phyloP scores from a whole-genome alignment of 805 yeast species.

The Hanseniaspora occidentalis region DNA sequence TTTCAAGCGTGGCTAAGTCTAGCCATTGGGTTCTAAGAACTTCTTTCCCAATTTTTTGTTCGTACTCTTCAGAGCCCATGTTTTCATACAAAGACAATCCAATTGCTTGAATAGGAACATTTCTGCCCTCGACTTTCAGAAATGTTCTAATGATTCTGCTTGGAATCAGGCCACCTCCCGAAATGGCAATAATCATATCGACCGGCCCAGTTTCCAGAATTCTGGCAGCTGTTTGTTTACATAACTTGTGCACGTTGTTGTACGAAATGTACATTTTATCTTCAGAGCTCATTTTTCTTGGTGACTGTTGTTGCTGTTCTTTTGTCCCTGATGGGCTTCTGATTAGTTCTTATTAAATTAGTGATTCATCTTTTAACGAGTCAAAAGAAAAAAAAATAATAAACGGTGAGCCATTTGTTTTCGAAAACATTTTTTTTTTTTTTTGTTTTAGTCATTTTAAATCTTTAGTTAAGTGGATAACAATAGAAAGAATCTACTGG shows the following conservation, averaged over 20 bases:
- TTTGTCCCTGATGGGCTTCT: not conserved
- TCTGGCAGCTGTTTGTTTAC: slow-evolving; percentile 51
- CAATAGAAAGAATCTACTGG: no score
- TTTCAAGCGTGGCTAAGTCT: slow-evolving; percentile 59
- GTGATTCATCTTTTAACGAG: no score
- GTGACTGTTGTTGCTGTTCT: not conserved
- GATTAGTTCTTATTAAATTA: no score
- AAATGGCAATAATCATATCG: slow-evolving; percentile 53
- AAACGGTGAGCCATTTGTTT: no score
- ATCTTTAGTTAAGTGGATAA: no score
- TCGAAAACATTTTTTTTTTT: no score
- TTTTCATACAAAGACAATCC: slow-evolving; percentile 55
- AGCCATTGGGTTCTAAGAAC: slow-evolving; percentile 86
- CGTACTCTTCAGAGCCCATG: slow-evolving; percentile 31
- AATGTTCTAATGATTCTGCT: slow-evolving; percentile 57
- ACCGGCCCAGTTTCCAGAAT: slow-evolving; percentile 31
- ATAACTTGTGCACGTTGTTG: slow-evolving; percentile 71
- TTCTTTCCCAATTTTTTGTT: slow-evolving; percentile 54
- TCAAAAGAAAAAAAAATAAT: no score
- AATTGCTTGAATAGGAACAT: slow-evolving; percentile 60
- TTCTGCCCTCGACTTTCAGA: slow-evolving; percentile 39
- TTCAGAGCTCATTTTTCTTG: slow-evolving; percentile 19
- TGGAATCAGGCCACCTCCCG: slow-evolving; percentile 67
- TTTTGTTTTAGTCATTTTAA: no score
- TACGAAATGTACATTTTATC: slow-evolving; percentile 56